Evolutionary conservation across 257 asterid genomes (phyloP).

Genomic region (Salvia splendens): DNA sequence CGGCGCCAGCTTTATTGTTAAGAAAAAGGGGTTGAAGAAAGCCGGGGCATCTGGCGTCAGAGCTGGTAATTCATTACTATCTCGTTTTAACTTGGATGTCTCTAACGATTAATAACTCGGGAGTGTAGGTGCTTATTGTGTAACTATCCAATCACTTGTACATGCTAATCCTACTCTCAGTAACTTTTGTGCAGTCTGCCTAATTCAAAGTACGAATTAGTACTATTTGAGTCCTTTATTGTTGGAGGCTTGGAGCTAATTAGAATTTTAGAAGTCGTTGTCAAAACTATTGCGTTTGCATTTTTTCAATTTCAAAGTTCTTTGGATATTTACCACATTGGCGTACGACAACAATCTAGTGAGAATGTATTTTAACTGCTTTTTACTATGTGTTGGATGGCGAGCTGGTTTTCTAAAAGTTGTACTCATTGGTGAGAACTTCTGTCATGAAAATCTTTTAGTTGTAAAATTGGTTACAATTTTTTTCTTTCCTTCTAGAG

Average conservation of each 20-base stretch:
- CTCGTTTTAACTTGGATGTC: slow-evolving; percentile 10
- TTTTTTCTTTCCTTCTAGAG: slow-evolving; percentile 10
- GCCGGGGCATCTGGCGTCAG: slow-evolving; percentile 82
- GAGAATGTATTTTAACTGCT: background rate
- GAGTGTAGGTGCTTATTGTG: slow-evolving; percentile 26
- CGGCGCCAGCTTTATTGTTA: slow-evolving; percentile 82
- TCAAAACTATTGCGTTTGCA: background rate
- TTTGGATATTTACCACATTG: slow-evolving; percentile 7
- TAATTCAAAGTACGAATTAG: background rate
- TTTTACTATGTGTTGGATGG: background rate
- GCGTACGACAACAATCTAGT: background rate
- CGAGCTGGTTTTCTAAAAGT: background rate
- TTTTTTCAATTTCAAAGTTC: background rate
- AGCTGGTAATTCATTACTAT: slow-evolving; percentile 54
- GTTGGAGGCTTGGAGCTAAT: background rate
- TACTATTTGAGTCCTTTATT: slow-evolving; percentile 3
- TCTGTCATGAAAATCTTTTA: background rate
- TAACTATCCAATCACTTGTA: background rate
- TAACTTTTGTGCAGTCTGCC: background rate
- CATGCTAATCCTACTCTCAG: background rate
- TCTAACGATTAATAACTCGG: background rate
- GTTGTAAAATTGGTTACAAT: background rate
- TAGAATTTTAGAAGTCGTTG: background rate
- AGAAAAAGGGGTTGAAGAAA: slow-evolving; percentile 84
- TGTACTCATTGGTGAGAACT: background rate